These are phyloP conservation scores for Wickerhamomyces tratensis DNA, from an alignment of 805 yeast genomes.

Conservation along the genomic window DNA sequence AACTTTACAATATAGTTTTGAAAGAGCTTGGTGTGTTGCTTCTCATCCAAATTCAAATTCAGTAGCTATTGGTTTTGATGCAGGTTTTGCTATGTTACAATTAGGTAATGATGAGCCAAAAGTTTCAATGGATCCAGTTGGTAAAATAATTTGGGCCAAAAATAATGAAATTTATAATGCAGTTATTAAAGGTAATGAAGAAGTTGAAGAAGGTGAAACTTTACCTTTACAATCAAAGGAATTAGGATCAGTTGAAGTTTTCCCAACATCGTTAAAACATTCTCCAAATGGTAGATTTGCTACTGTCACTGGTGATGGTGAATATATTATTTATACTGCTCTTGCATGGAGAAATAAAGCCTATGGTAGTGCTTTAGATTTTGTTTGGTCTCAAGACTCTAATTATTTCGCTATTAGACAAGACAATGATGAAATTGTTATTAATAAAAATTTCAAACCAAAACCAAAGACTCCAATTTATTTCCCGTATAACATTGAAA, in stretches of 20 bases:
- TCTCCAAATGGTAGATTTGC: constrained; percentile 98
- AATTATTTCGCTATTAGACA: constrained; percentile 80
- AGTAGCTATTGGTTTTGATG: constrained; percentile 89
- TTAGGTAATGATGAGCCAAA: constrained; percentile 93
- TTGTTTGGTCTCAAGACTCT: constrained; percentile 92
- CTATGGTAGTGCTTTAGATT: constrained; percentile 83
- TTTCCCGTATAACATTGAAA: constrained; percentile 64
- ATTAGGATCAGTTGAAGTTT: constrained; percentile 88
- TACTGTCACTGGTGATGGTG: constrained; percentile 97
- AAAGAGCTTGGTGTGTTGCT: constrained; percentile 94
- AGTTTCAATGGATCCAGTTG: constrained; percentile 85
- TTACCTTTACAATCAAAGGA: constrained; percentile 78
- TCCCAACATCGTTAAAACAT: constrained; percentile 79
- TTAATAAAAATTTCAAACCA: constrained; percentile 81
- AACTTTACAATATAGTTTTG: constrained; percentile 82
- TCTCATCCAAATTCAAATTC: constrained; percentile 62
- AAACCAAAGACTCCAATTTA: constrained; percentile 53
- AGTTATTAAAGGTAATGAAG: constrained; percentile 62
- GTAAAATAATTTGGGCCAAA: constrained; percentile 85
- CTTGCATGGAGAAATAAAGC: constrained; percentile 97
- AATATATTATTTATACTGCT: constrained; percentile 90
- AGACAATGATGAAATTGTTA: constrained; percentile 50
- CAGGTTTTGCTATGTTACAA: constrained; percentile 82
- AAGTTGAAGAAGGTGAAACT: constrained; percentile 70
- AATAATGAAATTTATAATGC: constrained; percentile 79